A percentile compares a stretch with the other conserved stretches of the same genome.
These are phyloP conservation scores for Annulohypoxylon bovei DNA, from an alignment of 495 filamentous ascomycete species.

Conservation along the genomic window DNA sequence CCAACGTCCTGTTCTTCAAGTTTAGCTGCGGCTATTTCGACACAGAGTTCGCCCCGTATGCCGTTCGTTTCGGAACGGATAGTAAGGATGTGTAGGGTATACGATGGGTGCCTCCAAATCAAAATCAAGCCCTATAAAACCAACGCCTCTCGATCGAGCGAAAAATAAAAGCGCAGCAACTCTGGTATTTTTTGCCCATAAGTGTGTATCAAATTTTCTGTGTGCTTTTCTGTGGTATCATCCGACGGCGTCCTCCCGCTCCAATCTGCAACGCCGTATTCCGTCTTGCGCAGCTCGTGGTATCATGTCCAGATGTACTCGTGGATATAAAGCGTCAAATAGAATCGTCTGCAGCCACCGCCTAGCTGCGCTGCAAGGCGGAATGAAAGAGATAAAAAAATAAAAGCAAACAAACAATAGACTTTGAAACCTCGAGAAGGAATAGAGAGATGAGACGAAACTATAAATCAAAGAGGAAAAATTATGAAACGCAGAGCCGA, in stretches of 20 bases:
- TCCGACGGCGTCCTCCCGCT: slow-evolving; percentile 47
- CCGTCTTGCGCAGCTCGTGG: slow-evolving; percentile 47
- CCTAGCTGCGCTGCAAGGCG: slow-evolving; percentile 18
- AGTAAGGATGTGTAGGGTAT: slow-evolving; percentile 21
- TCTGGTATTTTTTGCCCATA: slow-evolving; percentile 40
- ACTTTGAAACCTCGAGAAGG: not conserved
- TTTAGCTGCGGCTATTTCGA: slow-evolving; percentile 4
- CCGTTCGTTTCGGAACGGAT: slow-evolving; percentile 11
- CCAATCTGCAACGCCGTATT: slow-evolving; percentile 50
- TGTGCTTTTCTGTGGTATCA: slow-evolving; percentile 51
- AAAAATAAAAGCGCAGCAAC: slow-evolving; percentile 35
- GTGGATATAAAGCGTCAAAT: slow-evolving; percentile 49
- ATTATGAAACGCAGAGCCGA: slow-evolving; percentile 58
- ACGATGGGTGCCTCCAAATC: slow-evolving; percentile 16
- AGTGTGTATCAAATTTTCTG: slow-evolving; percentile 44
- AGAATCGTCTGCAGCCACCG: slow-evolving; percentile 42
- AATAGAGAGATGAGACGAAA: slow-evolving; percentile 33
- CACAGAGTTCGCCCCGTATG: not conserved
- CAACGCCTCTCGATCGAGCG: slow-evolving; percentile 37
- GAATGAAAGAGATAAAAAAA: slow-evolving; percentile 14
- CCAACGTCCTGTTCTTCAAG: not conserved
- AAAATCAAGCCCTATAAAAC: slow-evolving; percentile 35
- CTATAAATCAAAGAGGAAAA: slow-evolving; percentile 38
- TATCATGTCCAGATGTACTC: slow-evolving; percentile 50
- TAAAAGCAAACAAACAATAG: slow-evolving; percentile 10